Evolutionary conservation across 1,284 basidiomycete species (phyloP), one percentile per base, ranked within the genome.

Genomic region (Rhodotorula sp.): DNA sequence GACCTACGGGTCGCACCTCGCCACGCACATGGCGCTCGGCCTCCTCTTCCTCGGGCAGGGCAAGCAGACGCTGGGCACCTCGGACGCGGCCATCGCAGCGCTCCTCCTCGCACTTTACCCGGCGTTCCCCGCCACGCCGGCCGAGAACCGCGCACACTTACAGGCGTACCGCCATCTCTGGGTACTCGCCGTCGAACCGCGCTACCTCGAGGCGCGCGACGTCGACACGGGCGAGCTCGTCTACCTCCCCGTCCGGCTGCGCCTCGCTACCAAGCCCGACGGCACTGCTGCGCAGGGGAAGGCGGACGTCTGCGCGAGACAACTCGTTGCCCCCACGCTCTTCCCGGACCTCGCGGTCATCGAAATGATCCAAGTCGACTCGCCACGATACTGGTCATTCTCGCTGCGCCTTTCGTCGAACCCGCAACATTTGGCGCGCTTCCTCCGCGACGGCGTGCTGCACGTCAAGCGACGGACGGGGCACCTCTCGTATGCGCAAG

Each of bases 151-250:
- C 71, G 89, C 90, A 53, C 96, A 94, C 79, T 85, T 97, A 8
- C 97, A 98, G 81, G 93, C 94, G 0, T 88, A 95, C 73, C 88
- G 97, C 8, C 96, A 99, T 81, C 83, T 99, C 39, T 99, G 97
- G 97, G 91, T 91, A 4, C 84, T 99, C 50, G 97, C 97, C 1
- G 90, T 92, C 25, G 95, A 99, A 79, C 95, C 97, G 6, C 85
- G 97, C 58, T 95, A 95, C 80, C 85, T 99, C 21, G 87, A 95
- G 50, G 92, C 93, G 0, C 87, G 91, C 50, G 94, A 97, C 78
- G 91, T 96, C 46, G 94, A 96, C 77, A 92, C 91, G 3, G 87
- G 87, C 25, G 91, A 96, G 79, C 88, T 92, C 0, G 91, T 95
- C 25, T 95, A 94, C 81, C 86, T 97, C 0, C 95, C 94, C 0